Evolutionary conservation across 1,284 basidiomycete species (phyloP).

Genomic region (Cryptococcus neoformans): DNA sequence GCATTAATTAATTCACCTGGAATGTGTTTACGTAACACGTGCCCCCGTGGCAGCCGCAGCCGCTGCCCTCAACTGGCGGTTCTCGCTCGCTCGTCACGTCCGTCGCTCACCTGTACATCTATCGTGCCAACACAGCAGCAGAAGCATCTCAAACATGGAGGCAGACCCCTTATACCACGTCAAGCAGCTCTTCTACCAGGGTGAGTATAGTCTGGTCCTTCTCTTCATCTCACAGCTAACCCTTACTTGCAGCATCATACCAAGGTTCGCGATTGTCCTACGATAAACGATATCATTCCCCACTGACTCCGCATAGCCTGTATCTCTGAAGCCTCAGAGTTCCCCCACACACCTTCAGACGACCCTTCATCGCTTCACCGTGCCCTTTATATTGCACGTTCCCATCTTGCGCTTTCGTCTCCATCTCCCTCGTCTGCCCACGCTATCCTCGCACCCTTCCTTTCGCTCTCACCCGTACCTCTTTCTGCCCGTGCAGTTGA

Average conservation of each 20-base stretch:
- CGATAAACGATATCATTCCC: not conserved
- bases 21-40: no score
- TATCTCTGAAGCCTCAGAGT: slow-evolving; percentile 31
- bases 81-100: not conserved
- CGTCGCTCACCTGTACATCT: no score
- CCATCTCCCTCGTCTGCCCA: slow-evolving; percentile 58
- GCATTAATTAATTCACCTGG: no score
- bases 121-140: not conserved
- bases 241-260: slow-evolving; percentile 39
- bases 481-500: slow-evolving; percentile 67
- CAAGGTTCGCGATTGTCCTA: slow-evolving; percentile 29
- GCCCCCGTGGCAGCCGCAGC: not conserved
- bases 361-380: slow-evolving; percentile 53
- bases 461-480: slow-evolving; percentile 56
- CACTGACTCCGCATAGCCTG: slow-evolving; percentile 29
- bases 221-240: not conserved
- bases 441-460: slow-evolving; percentile 51
- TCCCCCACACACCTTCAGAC: slow-evolving; percentile 31
- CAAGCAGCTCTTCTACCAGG: slow-evolving; percentile 79
- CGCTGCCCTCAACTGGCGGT: not conserved
- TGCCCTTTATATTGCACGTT: slow-evolving; percentile 77
- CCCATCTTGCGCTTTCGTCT: slow-evolving; percentile 72
- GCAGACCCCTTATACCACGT: slow-evolving; percentile 77
- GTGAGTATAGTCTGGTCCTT: slow-evolving; percentile 47
- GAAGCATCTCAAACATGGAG: slow-evolving; percentile 51